Base-by-base conservation (phyloP, 805 yeast species). In the Lipomyces anomalus region DNA sequence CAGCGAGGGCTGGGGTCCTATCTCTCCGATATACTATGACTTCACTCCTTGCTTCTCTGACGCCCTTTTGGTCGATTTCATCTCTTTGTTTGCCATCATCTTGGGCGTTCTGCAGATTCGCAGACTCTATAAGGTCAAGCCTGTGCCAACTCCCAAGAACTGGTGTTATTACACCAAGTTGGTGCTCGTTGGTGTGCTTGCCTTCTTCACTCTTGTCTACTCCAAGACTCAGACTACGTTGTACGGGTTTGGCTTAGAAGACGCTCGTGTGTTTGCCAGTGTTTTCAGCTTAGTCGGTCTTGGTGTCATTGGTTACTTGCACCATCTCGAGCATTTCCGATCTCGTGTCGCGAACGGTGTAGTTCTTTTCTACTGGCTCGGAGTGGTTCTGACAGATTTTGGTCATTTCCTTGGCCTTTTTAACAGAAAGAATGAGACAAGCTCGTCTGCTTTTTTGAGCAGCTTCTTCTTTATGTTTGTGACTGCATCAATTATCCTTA, bases 321-420 rank as follows among this genome's bases (percentile, higher is more conserved):
- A 86, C 47, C 83, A 79, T 64, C 61, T 83, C 47, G 97, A 90
- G 61, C 82, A 79, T 58, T 76, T 73, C 63, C 78, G 84, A 61
- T 61, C 79, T 7, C 71, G 67, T 35, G 75, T 84, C 20, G 79
- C 96, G 1, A 76, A 74, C 55, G 82, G 90, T 1, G 69, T 77
- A 0, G 66, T 88, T 38, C 72, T 90, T 33, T 71, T 82, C 52
- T 90, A 76, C 65, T 90, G 95, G 95, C 67, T 83, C 38, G 69
- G 79, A 20, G 51, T 43, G 41, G 46, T 69, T 74, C 34, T 56
- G 74, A 21, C 45, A n/a, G 55, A 50, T 0, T 43, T 81, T 4
- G 67, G 78, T 29, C 75, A 75, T 20, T 45, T 67, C 7, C 66
- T 76, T 32, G 74, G 75, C 52, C 56, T 76, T 35, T 26, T 52